A percentile compares a stretch with the other conserved stretches of the same genome.
Evolutionary conservation across 768 basidiomycete species (phyloP).

Genomic region (Trametes coccinea): DNA sequence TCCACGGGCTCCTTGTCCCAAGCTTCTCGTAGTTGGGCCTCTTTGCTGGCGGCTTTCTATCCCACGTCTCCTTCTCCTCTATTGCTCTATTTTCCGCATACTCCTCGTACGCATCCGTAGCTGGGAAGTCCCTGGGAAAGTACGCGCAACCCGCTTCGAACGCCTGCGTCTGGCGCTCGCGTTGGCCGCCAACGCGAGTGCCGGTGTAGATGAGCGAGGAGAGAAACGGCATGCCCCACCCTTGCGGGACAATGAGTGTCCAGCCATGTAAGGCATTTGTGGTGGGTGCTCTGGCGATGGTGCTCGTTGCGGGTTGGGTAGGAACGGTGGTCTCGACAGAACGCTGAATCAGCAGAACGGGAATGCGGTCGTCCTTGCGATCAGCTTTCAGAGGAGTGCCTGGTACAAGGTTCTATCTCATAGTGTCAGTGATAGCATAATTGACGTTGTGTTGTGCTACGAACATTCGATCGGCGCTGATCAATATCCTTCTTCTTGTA

Average conservation of each 20-base stretch:
- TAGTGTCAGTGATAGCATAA: too few relatives aligned
- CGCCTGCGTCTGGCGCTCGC: conserved; percentile 76
- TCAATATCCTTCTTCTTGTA: conserved; percentile 88
- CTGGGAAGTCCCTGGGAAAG: conserved; percentile 88
- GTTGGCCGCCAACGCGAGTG: conserved; percentile 82
- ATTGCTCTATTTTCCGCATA: conserved; percentile 50
- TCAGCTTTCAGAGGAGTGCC: conserved; percentile 68
- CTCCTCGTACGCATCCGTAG: conserved; percentile 50
- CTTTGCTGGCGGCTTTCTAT: conserved; percentile 85
- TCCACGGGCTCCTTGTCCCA: conserved; percentile 71
- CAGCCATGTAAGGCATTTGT: conserved; percentile 67
- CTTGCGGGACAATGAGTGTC: conserved; percentile 82
- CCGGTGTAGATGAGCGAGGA: conserved; percentile 80
- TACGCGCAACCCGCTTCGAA: conserved; percentile 76
- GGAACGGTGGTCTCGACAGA: conserved; percentile 51
- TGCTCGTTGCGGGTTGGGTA: conserved; percentile 18
- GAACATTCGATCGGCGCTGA: conserved; percentile 72
- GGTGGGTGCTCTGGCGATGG: conserved; percentile 10
- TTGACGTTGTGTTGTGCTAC: too few relatives aligned
- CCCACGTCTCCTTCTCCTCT: conserved; percentile 66
- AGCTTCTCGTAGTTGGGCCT: conserved; percentile 68
- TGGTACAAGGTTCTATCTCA: conserved; percentile 66
- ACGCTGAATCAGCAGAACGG: conserved; percentile 80
- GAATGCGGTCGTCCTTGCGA: conserved; percentile 80
- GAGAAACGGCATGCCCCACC: conserved; percentile 92